phyloP scores from a whole-genome alignment of 441 rosid genomes.

The Croton laevigatus region DNA sequence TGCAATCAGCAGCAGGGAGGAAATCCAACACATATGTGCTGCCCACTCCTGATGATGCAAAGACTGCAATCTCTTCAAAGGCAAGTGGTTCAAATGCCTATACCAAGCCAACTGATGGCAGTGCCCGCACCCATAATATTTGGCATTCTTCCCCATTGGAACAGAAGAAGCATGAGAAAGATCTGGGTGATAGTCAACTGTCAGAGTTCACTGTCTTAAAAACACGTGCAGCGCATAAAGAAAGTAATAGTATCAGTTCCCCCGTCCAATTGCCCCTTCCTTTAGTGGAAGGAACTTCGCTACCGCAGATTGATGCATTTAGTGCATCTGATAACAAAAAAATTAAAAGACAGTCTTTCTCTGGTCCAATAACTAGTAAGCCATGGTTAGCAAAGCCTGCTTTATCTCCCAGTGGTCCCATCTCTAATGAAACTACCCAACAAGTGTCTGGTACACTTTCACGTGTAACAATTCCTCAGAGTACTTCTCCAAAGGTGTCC shows the following conservation, averaged over 20 bases:
- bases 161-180: conserved; percentile 60
- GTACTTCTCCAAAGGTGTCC: conserved; percentile 65
- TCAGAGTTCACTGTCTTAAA: conserved; percentile 28
- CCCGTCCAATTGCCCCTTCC: conserved; percentile 61
- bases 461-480: conserved; percentile 41
- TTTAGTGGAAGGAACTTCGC: conserved; percentile 42
- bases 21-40: conserved; percentile 65
- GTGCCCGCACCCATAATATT: conserved; percentile 50
- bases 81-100: conserved; percentile 37
- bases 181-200: conserved; percentile 30
- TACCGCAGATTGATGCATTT: conserved; percentile 31
- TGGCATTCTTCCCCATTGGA: conserved; percentile 88
- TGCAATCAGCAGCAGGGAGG: conserved; percentile 41
- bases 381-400: conserved; percentile 48
- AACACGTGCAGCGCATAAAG: conserved; percentile 33
- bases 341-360: conserved; percentile 56
- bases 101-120: conserved; percentile 39
- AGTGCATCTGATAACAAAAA: conserved; percentile 43
- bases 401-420: conserved; percentile 45
- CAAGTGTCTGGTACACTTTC: conserved; percentile 45
- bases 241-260: conserved; percentile 39
- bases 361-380: conserved; percentile 70
- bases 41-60: conserved; percentile 73
- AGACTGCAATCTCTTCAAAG: conserved; percentile 41
- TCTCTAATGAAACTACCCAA: conserved; percentile 41